A percentile compares a stretch with the other conserved stretches of the same genome.
Evolutionary conservation across 1,139 yeast genomes (phyloP).

Genomic region (Blastobotrys ciferrii): DNA sequence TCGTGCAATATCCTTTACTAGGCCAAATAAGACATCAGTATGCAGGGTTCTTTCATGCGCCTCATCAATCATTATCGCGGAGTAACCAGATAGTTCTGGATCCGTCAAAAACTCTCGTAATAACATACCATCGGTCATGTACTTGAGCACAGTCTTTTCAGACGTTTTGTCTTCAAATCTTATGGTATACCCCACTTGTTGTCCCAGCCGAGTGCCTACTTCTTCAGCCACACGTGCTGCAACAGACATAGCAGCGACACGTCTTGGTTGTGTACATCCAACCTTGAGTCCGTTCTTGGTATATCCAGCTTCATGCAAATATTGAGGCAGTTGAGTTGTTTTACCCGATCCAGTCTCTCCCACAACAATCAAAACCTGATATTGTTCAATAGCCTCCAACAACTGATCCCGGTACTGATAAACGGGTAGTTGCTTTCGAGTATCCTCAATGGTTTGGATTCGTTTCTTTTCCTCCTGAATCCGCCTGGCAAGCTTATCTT

Average conservation of each 20-base stretch:
- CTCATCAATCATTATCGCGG: constrained; percentile 91
- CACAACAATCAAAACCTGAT: constrained; percentile 81
- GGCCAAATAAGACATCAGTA: constrained; percentile 86
- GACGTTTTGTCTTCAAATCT: constrained; percentile 79
- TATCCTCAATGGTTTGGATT: constrained; percentile 44
- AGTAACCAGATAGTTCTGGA: constrained; percentile 63
- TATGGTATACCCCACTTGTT: constrained; percentile 81
- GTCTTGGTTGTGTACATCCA: constrained; percentile 93
- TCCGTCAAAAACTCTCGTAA: constrained; percentile 80
- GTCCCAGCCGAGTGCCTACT: constrained; percentile 67
- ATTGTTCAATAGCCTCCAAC: constrained; percentile 56
- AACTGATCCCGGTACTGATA: constrained; percentile 60
- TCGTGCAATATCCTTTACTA: constrained; percentile 67
- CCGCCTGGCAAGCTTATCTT: constrained; percentile 34
- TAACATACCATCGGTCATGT: constrained; percentile 94
- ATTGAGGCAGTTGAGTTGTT: constrained; percentile 93
- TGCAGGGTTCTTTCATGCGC: constrained; percentile 93
- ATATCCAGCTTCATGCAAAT: constrained; percentile 77
- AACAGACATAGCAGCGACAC: constrained; percentile 94
- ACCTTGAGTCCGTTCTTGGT: constrained; percentile 53
- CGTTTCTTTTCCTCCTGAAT: constrained; percentile 45
- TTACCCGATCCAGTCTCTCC: constrained; percentile 99
- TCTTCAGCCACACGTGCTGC: constrained; percentile 91
- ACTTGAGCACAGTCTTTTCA: constrained; percentile 66
- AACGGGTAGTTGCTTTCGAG: constrained; percentile 74